Evolutionary conservation across 306 rosid species (phyloP), one percentile per base, ranked within the genome.

Genomic region (Begonia masoniana): DNA sequence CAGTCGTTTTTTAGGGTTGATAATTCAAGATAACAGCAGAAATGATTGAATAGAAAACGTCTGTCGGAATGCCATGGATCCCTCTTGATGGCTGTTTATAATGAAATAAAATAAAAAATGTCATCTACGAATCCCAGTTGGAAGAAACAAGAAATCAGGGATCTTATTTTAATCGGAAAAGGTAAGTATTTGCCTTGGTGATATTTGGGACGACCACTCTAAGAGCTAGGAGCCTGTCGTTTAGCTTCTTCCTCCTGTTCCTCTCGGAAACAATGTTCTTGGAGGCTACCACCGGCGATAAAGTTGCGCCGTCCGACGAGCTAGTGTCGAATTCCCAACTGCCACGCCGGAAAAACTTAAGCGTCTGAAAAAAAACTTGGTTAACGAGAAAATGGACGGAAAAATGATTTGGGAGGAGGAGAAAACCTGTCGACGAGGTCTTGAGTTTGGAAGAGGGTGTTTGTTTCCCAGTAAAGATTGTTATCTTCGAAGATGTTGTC

Each of bases 161-260:
- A 21, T 1, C 24, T 21, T 21, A 21, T 3, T 21, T 21, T 21
- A 21, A 21, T 21, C 2, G 24, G 24, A 21, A 21, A 51, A 2
- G 2, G 9, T 46, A 47, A 53, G 9, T 13, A 41, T 23, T 54
- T 43, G 82, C 99, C 96, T 92, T 92, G 84, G 78, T 83, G 10
- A 92, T 92, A 50, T 92, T 87, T 13, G 99, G 99, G 56, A 92
- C 99, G 67, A 83, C 96, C 5, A 96, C 74, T 74, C 99, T 76
- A 21, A 92, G 96, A 2, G 96, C 93, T 15, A 87, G 87, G 10
- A 92, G 87, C 69, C 95, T 79, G 13, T 92, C 93, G 43, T 92
- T 92, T 10, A 92, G 93, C 67, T 83, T 92, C 83, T 76, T 87
- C 76, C 99, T 79, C 62, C 99, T 56, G 52, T 81, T 87, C 63